Base-by-base conservation (phyloP, 108 stramenopile genomes). In the Epithemia pelagica region DNA sequence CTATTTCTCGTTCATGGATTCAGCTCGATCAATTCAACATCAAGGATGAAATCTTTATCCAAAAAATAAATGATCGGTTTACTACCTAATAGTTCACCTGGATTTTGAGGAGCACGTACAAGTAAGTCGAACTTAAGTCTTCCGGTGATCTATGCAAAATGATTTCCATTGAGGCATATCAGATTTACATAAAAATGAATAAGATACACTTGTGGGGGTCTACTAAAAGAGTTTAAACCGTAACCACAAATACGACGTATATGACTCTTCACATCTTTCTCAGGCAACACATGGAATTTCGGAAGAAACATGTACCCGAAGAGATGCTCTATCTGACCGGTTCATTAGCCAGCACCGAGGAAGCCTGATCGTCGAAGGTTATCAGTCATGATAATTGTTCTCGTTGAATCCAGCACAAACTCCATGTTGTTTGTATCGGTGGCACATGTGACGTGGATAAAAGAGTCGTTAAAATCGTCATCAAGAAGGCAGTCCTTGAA, bases 351-450 rank as follows among this genome's bases (percentile, higher is more conserved):
- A 21, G 86, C 74, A 24, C 92, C 92, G 21, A 94, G 79, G 67
- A 94, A 94, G 2, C 92, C 92, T 61, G 92, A 90, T 79, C 89
- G 68, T 74, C 89, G 82, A 63, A 94, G 74, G 71, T 94, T 94
- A 32, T 94, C 92, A 21, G 88, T 94, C 92, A 94, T 94, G 57
- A 94, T 94, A 52, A 94, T 94, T 64, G 92, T 94, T 76, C 92
- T 67, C n/a, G 92, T 90, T 54, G 92, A 89, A 76, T 94, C 92
- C 59, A 94, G 67, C 25, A 94, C 92, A 72, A 94, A 94, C 69
- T 94, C 89, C 89, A 94, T 87, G 65, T 97, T 96, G 73, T 92
- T 87, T 5, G 96, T 97, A 87, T 99, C 98, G 0, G 98, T 99
- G 8, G 98, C 98, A 82, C 96, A 97, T 2, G 96, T 97, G 30